phyloP scores from a whole-genome alignment of 2,329 filamentous ascomycete genomes.

The Emericellopsis cladophorae region DNA sequence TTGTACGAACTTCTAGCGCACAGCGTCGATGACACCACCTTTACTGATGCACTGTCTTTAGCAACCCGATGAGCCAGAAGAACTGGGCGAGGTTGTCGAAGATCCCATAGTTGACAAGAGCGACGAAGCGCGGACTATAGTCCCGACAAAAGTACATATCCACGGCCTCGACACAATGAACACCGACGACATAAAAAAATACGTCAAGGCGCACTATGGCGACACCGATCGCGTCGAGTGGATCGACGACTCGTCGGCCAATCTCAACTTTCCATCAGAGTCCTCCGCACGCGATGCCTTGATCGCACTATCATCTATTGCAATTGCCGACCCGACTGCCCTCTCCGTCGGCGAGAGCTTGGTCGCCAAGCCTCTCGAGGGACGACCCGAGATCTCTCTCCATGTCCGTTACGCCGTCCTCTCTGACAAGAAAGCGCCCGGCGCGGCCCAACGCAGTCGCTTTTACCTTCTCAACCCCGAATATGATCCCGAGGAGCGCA shows the following conservation, averaged over 20 bases:
- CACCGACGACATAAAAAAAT: conserved; percentile 67
- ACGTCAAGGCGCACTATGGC: conserved; percentile 55
- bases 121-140: conserved; percentile 16
- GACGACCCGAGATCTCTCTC: conserved; percentile 56
- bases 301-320: conserved; percentile 34
- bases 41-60: conserved; percentile 5
- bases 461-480: conserved; percentile 92
- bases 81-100: conserved; percentile 20
- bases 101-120: conserved; percentile 7
- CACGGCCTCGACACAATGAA: conserved; percentile 72
- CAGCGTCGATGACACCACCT: background rate
- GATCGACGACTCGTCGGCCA: conserved; percentile 89
- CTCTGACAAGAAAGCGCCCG: conserved; percentile 66
- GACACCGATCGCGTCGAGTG: conserved; percentile 62
- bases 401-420: conserved; percentile 62
- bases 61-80: conserved; percentile 22
- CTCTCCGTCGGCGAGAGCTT: conserved; percentile 51
- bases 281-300: conserved; percentile 40
- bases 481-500: conserved; percentile 66
- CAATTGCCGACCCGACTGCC: conserved; percentile 39
- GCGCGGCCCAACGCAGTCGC: conserved; percentile 68
- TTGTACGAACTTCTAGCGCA: conserved; percentile 14
- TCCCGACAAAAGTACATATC: conserved; percentile 61
- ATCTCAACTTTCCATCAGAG: conserved; percentile 60
- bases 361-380: conserved; percentile 54